A percentile compares a stretch with the other conserved stretches of the same genome.
Conservation (phyloP, 2,329 filamentous ascomycete genomes). For the Remersonia thermophila region DNA sequence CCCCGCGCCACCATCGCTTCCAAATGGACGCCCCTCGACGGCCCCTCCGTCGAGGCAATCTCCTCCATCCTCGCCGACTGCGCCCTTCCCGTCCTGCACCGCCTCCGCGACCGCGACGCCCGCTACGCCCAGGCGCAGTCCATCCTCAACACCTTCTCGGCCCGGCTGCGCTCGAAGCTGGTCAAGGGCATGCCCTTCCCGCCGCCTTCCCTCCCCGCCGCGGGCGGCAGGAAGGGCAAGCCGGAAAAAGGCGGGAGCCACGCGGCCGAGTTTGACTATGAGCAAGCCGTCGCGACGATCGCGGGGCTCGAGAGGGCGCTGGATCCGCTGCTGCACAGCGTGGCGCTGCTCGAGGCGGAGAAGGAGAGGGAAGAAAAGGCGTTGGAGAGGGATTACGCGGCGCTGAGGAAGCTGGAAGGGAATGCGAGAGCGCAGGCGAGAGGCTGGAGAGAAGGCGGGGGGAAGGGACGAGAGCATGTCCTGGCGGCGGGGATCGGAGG, state of each 20-base stretch:
- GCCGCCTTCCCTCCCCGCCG: conserved; percentile 26
- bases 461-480: conserved; percentile 33
- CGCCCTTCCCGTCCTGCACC: conserved; percentile 49
- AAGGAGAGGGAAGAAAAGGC: conserved; percentile 42
- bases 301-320: conserved; percentile 44
- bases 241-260: conserved; percentile 27
- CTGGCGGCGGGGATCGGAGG: conserved; percentile 30
- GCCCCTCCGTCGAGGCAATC: conserved; percentile 42
- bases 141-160: conserved; percentile 42
- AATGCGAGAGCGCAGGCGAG: conserved; percentile 44
- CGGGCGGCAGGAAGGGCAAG: conserved; percentile 8
- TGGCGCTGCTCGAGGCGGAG: conserved; percentile 47
- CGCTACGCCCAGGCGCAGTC: conserved; percentile 41
- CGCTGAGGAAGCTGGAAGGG: conserved; percentile 37
- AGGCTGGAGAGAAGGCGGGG: conserved; percentile 35
- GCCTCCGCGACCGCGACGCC: conserved; percentile 35
- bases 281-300: conserved; percentile 50
- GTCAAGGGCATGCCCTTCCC: conserved; percentile 54
- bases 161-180: conserved; percentile 45
- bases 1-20: conserved; percentile 53
- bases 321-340: conserved; percentile 49
- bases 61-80: conserved; percentile 43
- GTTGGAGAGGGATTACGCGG: conserved; percentile 43
- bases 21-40: conserved; percentile 51
- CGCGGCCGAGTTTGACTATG: conserved; percentile 52